A percentile compares a stretch with the other conserved stretches of the same genome.
These are phyloP conservation scores for Hibiscus mutabilis DNA, from an alignment of 345 rosid species.

Conservation along the genomic window DNA sequence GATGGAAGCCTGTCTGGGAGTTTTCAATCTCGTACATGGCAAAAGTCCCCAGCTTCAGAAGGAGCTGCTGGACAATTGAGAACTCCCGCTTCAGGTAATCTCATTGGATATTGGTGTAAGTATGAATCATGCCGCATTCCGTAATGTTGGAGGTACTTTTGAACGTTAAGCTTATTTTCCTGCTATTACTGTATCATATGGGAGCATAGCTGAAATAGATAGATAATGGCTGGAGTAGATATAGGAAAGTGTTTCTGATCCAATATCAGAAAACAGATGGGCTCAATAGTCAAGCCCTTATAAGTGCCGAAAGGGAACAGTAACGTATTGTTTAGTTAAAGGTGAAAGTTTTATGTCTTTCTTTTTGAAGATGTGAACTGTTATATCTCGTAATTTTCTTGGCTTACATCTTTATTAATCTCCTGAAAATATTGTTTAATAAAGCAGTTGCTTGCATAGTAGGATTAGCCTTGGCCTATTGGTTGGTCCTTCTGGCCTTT, in stretches of 20 bases:
- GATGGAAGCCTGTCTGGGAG: slow-evolving; percentile 59
- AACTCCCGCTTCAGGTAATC: slow-evolving; percentile 70
- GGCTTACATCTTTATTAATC: not conserved
- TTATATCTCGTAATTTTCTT: not conserved
- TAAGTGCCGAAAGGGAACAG: not conserved
- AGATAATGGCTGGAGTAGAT: not conserved
- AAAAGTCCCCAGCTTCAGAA: slow-evolving; percentile 61
- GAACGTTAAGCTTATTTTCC: not conserved
- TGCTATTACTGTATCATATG: not conserved
- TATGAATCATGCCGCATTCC: not conserved
- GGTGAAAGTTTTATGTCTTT: not conserved
- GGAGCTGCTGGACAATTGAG: slow-evolving; percentile 24
- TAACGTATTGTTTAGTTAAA: not conserved
- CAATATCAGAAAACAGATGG: not conserved
- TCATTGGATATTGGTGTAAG: not conserved
- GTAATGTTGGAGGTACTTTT: not conserved
- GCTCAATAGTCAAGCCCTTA: not conserved
- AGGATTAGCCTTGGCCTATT: not conserved
- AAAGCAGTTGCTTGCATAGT: not conserved
- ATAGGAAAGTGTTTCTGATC: not conserved
- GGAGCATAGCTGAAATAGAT: not conserved
- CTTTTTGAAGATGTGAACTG: not conserved
- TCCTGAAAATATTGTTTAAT: not conserved
- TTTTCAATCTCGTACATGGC: slow-evolving; percentile 43
- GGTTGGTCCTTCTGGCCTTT: not conserved